A percentile compares a stretch with the other conserved stretches of the same genome.
phyloP scores from a whole-genome alignment of 1,284 basidiomycete species.

The Tilletia walkeri region DNA sequence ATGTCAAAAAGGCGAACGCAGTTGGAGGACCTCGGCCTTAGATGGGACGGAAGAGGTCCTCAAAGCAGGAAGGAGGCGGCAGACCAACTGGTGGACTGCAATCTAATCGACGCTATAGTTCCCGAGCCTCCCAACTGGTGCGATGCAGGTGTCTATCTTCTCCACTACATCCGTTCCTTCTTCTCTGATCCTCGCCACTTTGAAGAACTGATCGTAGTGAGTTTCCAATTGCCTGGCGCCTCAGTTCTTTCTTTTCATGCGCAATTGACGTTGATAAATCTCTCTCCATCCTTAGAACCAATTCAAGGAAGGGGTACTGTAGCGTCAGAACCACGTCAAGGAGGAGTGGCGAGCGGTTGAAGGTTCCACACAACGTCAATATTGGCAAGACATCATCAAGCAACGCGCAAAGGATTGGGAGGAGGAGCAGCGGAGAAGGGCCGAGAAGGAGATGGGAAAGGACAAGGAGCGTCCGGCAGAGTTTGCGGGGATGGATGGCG shows the following conservation, averaged over 20 bases:
- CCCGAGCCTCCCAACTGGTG: slow-evolving; percentile 78
- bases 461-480: background rate
- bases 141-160: slow-evolving; percentile 68
- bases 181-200: slow-evolving; percentile 38
- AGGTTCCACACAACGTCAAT: slow-evolving; percentile 28
- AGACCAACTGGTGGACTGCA: slow-evolving; percentile 23
- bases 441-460: background rate
- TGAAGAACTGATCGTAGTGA: background rate
- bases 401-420: slow-evolving; percentile 29
- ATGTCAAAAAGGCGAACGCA: slow-evolving; percentile 66
- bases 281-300: background rate
- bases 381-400: slow-evolving; percentile 24
- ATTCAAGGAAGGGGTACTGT: background rate
- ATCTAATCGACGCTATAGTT: slow-evolving; percentile 35
- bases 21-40: slow-evolving; percentile 32
- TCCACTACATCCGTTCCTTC: slow-evolving; percentile 52
- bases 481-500: no score
- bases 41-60: background rate
- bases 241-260: slow-evolving; percentile 11
- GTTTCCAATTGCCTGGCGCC: no score
- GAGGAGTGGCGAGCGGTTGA: slow-evolving; percentile 31
- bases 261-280: no score
- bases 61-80: background rate
- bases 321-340: background rate
- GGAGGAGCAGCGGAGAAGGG: background rate